These are phyloP conservation scores for Dioscorea dumetorum DNA, from an alignment of 106 monocot genomes.

Conservation along the genomic window DNA sequence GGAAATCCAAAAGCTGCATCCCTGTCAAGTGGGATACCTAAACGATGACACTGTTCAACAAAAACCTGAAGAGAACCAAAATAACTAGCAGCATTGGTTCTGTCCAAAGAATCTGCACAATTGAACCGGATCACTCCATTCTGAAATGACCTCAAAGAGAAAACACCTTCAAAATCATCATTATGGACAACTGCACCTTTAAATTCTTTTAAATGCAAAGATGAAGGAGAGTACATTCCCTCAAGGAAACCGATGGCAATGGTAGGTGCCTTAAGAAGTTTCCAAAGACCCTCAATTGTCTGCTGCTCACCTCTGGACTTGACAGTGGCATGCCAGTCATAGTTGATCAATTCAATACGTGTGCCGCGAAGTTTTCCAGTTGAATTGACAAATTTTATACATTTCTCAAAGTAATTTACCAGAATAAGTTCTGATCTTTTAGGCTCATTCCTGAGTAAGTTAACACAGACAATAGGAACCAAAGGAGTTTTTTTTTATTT, in stretches of 20 bases:
- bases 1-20: conserved; percentile 52
- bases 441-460: conserved; percentile 74
- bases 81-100: conserved; percentile 98
- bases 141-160: conserved; percentile 72
- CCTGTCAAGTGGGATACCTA: conserved; percentile 71
- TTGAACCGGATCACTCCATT: conserved; percentile 96
- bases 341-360: conserved; percentile 83
- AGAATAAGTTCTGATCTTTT: conserved; percentile 83
- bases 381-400: conserved; percentile 49
- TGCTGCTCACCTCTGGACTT: conserved; percentile 80
- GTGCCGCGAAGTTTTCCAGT: conserved; percentile 56
- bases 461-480: conserved; percentile 88
- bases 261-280: conserved; percentile 70
- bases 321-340: conserved; percentile 97
- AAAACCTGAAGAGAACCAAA: conserved; percentile 98
- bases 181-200: conserved; percentile 51
- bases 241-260: conserved; percentile 76
- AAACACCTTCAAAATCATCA: conserved; percentile 63
- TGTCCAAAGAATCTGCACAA: conserved; percentile 96
- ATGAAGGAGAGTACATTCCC: conserved; percentile 58
- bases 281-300: conserved; percentile 93
- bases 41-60: conserved; percentile 83
- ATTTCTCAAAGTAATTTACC: conserved; percentile 80
- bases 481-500: conserved; percentile 64
- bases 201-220: conserved; percentile 36